Percentiles rank a stretch among this genome's conserved stretches.
Conservation (phyloP, 2,329 filamentous ascomycete species). For the Hypomyces rosellus region DNA sequence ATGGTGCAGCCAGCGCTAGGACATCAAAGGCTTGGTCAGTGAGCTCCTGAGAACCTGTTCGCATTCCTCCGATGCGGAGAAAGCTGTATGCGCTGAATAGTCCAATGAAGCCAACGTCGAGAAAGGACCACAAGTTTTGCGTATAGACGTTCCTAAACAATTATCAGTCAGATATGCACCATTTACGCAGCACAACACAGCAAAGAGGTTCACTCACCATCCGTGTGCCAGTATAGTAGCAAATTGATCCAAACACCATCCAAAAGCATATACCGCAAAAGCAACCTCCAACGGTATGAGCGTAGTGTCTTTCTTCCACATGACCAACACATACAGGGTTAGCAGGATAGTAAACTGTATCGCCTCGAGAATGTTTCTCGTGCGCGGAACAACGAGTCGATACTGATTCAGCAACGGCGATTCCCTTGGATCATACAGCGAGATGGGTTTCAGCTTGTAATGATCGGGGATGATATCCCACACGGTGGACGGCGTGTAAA, state of each 20-base stretch:
- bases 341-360: slow-evolving; percentile 67
- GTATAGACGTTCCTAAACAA: slow-evolving; percentile 66
- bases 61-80: slow-evolving; percentile 60
- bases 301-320: slow-evolving; percentile 54
- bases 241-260: slow-evolving; percentile 74
- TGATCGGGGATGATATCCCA: slow-evolving; percentile 80
- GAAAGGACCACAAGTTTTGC: slow-evolving; percentile 82
- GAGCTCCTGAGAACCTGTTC: slow-evolving; percentile 38
- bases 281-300: slow-evolving; percentile 55
- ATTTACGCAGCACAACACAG: too few relatives aligned
- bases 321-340: slow-evolving; percentile 62
- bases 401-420: slow-evolving; percentile 79
- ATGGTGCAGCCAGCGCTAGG: slow-evolving; percentile 70
- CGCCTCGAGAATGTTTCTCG: slow-evolving; percentile 67
- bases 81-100: slow-evolving; percentile 65
- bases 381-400: slow-evolving; percentile 74
- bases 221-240: slow-evolving; percentile 71
- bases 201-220: slow-evolving; percentile 36
- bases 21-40: slow-evolving; percentile 69
- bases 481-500: slow-evolving; percentile 76
- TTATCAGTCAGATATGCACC: neutral
- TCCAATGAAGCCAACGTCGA: slow-evolving; percentile 70
- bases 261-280: slow-evolving; percentile 68
- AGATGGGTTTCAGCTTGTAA: slow-evolving; percentile 79
- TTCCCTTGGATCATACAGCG: slow-evolving; percentile 69